Evolutionary conservation across 345 rosid genomes (phyloP), one percentile per base, ranked within the genome.

Genomic region (Arabis alpina): DNA sequence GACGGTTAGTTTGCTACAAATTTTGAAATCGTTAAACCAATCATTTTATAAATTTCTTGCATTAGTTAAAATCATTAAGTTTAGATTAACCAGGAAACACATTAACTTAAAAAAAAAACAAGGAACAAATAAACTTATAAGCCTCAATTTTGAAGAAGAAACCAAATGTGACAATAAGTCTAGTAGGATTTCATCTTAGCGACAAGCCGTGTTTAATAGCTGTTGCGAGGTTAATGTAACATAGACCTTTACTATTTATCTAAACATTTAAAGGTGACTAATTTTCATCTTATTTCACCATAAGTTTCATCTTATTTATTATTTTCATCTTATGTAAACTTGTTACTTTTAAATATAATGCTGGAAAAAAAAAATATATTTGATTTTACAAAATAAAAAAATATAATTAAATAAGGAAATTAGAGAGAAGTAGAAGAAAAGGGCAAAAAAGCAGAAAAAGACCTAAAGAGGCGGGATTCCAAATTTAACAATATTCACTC

Each of bases 391-490:
- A 19, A 19, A 19, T 19, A 19, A 28, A 1, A 36, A 6, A 55
- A 34, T n/a, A 51, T 6, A 4, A 24, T 19, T 23, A 10, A 51
- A 51, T 9, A 56, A 16, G 27, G 13, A 44, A 41, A 43, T 42
- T n/a, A 0, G 8, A 49, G 13, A 23, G 62, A n/a, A 30, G 58
- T 56, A 8, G 32, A 25, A 36, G 50, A 56, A 39, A 62, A 64
- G 43, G n/a, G 68, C 30, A 27, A 13, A 53, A 39, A 75, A 66
- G 61, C 54, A 70, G 67, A 39, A 62, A 59, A 34, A 47, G 67
- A 80, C 68, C 72, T 65, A 70, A 70, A 75, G 72, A 82, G 90
- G 86, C 86, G 88, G 84, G 82, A 80, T 84, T 78, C 80, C 70
- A 74, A 74, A 67, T 67, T 80, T 84, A 83, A 78, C 79, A 80